Base-by-base conservation (phyloP, 164 flowering plant species). In the Platanus orientalis region DNA sequence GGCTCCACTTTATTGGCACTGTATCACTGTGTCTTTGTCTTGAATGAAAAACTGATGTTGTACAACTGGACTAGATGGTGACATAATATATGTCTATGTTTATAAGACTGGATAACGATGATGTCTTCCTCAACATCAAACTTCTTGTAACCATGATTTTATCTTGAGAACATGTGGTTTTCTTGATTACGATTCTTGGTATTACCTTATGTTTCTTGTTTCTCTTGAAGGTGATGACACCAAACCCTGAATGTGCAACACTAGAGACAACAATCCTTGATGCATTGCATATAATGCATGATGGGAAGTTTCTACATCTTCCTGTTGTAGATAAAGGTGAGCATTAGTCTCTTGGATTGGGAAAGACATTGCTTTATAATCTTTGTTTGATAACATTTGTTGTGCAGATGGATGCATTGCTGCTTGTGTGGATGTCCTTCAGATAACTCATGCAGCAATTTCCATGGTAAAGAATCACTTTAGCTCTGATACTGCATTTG, bases 361-460 rank as follows among this genome's bases (percentile, higher is more conserved):
- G 0, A 21, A 4, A 49, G 19, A 6, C 10, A 20, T 30, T 32
- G 10, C 29, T 17, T 36, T 21, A 32, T 7, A 50, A 14, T 7
- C 20, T 5, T 16, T 5, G 19, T 21, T 64, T 12, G 25, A 60
- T 65, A 1, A 17, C 42, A 32, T 65, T 49, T 67, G 20, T 67
- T 71, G 9, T 73, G 79, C 88, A 94, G 98, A 89, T 78, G 98
- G 95, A 63, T 19, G 65, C 60, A 65, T 85, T 70, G 93, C 71
- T 62, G 96, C 93, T 54, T 90, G 96, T 71, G 57, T 94, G 58
- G 98, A 94, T 76, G 98, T 94, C 52, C 74, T 94, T 67, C 96
- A 91, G 79, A 88, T 94, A 78, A 90, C 95, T 70, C 95, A 94
- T 80, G 96, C 98, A 9, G 97, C 98, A 60, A 86, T 94, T 61